Base-by-base conservation (phyloP, 257 asterid genomes). In the Solanum habrochaites region DNA sequence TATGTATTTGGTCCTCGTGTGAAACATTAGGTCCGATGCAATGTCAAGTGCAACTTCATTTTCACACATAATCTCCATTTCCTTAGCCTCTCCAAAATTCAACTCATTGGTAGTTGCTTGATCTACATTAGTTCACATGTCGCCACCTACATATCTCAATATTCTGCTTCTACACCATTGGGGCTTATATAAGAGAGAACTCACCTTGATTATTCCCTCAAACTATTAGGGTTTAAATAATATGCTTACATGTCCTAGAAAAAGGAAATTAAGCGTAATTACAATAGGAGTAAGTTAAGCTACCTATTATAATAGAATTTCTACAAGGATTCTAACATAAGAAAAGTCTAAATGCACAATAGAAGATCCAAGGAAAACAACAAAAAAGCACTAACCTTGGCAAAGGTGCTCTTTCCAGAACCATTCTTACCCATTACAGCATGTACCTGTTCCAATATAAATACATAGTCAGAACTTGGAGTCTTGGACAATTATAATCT, bases 391-490 rank as follows among this genome's bases (percentile, higher is more conserved):
- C 98, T 91, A 69, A 97, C 99, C 99, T 97, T 97, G 7, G 99
- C 99, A 75, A 97, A 95, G 60, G 99, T 97, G 91, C 99, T 96
- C 97, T 97, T 97, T 82, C 99, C 99, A 60, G 98, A 97, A 91
- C 99, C 99, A 91, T 97, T 97, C 93, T 94, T 95, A 88, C 99
- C 99, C 99, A 96, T 96, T 62, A 97, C 92, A 62, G 94, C 96
- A 89, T 97, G 99, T 88, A 95, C 97, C 99, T 97, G 73, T 82
- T 56, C 86, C 87, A 87, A 88, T 70, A 75, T 58, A 60, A 60
- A 67, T 49, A 71, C 73, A 82, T 86, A 49, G 87, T 92, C 80
- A 92, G 87, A 88, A 47, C 69, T 64, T 90, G n/a, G n/a, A n/a
- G n/a, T n/a, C n/a, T n/a, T n/a, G 78, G 35, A 47, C 75, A 9